Evolutionary conservation across 2,329 filamentous ascomycete species (phyloP).

Genomic region (Epichloe sibirici): DNA sequence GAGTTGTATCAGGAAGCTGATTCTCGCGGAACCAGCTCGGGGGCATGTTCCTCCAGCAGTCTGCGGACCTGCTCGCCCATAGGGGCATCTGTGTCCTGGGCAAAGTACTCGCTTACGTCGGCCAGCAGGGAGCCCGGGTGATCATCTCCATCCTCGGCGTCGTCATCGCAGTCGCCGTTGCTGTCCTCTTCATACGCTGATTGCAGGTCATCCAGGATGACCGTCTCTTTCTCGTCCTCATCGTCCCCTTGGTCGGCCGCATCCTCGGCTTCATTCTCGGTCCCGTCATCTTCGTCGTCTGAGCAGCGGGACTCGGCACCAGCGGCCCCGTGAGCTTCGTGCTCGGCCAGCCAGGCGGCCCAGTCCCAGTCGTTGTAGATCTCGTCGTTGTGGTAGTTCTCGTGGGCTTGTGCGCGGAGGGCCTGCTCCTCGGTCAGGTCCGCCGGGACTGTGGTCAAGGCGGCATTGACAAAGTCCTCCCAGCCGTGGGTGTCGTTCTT

Average conservation of each 20-base stretch:
- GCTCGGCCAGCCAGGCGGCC: constrained; percentile 11
- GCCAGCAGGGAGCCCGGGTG: not conserved
- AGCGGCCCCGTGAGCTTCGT: not conserved
- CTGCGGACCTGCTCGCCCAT: not conserved
- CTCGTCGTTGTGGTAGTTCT: constrained; percentile 10
- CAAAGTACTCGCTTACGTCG: constrained; percentile 1
- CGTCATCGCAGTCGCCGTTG: constrained; percentile 3
- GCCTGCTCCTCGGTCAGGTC: constrained; percentile 14
- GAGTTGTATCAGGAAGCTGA: not conserved
- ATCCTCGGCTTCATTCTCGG: not conserved
- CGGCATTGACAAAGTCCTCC: constrained; percentile 15
- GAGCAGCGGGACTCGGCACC: too few relatives aligned
- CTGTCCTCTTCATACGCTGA: not conserved
- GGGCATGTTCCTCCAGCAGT: not conserved
- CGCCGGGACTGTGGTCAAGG: constrained; percentile 12
- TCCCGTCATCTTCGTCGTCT: not conserved
- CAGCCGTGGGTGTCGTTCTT: constrained; percentile 13
- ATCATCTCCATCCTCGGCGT: constrained; percentile 1
- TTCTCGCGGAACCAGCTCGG: not conserved
- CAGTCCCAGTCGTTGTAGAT: constrained; percentile 12
- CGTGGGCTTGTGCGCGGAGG: constrained; percentile 13
- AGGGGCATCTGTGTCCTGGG: not conserved
- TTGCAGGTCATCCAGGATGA: not conserved
- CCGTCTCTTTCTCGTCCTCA: constrained; percentile 7
- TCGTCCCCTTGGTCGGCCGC: not conserved